A percentile compares a stretch with the other conserved stretches of the same genome.
Conservation (phyloP, 2,329 filamentous ascomycete genomes). For the Coniochaeta pulveracea region DNA sequence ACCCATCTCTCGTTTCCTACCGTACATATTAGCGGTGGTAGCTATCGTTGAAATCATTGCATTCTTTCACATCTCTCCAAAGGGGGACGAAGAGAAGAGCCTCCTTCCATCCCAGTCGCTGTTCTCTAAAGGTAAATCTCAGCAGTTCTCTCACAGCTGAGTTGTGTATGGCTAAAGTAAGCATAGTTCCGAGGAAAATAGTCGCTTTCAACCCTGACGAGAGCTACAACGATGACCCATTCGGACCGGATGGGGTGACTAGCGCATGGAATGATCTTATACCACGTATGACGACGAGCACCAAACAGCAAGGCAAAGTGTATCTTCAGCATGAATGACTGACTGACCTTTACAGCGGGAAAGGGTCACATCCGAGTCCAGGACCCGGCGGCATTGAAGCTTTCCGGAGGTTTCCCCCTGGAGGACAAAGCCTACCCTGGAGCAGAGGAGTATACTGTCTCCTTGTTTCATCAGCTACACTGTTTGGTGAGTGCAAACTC, state of each 20-base stretch:
- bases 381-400: constrained; percentile 6
- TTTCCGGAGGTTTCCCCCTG: constrained; percentile 9
- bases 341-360: constrained; percentile 5
- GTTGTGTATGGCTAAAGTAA: not conserved
- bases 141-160: not conserved
- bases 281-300: constrained; percentile 10
- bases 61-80: constrained; percentile 1
- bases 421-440: not conserved
- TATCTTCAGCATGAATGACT: no score
- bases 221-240: constrained; percentile 9
- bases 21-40: constrained; percentile 3
- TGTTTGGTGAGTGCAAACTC: constrained; percentile 8
- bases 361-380: constrained; percentile 10
- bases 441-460: constrained; percentile 10
- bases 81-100: constrained; percentile 1
- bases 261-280: constrained; percentile 8
- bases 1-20: not conserved
- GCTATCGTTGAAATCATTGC: constrained; percentile 1
- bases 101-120: constrained; percentile 6
- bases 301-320: no score
- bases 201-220: constrained; percentile 8
- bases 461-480: constrained; percentile 11
- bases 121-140: constrained; percentile 5
- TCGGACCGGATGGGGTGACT: constrained; percentile 8
- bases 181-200: constrained; percentile 7